These are phyloP conservation scores for Mycena kentingensis DNA, from an alignment of 768 basidiomycete genomes.

Conservation along the genomic window DNA sequence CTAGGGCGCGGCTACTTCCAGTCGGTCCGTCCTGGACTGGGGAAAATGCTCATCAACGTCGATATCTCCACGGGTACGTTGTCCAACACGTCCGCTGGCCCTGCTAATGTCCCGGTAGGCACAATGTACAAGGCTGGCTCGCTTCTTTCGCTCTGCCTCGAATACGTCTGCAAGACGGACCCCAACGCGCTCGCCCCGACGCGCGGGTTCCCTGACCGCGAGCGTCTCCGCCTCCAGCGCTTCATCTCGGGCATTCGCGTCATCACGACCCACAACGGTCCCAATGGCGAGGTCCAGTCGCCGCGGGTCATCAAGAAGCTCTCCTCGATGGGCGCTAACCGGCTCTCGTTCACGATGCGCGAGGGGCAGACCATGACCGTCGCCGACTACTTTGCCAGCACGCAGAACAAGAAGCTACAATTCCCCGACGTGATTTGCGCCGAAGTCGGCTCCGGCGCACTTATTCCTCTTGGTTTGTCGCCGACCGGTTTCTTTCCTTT, in stretches of 20 bases:
- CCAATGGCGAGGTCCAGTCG: slow-evolving; percentile 11
- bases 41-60: slow-evolving; percentile 56
- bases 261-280: slow-evolving; percentile 23
- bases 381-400: slow-evolving; percentile 55
- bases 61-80: slow-evolving; percentile 66
- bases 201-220: slow-evolving; percentile 47
- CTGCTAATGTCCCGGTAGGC: too few relatives aligned
- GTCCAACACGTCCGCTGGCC: too few relatives aligned
- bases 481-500: not conserved
- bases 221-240: slow-evolving; percentile 49
- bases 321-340: slow-evolving; percentile 40
- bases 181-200: slow-evolving; percentile 38
- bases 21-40: slow-evolving; percentile 58
- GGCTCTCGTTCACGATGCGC: slow-evolving; percentile 45
- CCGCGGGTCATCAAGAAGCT: slow-evolving; percentile 54
- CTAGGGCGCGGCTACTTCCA: slow-evolving; percentile 60
- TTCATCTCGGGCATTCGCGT: slow-evolving; percentile 48
- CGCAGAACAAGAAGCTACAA: slow-evolving; percentile 53
- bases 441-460: slow-evolving; percentile 55
- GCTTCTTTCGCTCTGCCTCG: slow-evolving; percentile 48
- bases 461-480: not conserved
- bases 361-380: slow-evolving; percentile 51
- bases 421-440: slow-evolving; percentile 68
- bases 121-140: slow-evolving; percentile 54
- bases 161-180: slow-evolving; percentile 38